These are phyloP conservation scores for Conidiobolus incongruus DNA, from an alignment of 371 early-diverging fungal species.

Conservation along the genomic window DNA sequence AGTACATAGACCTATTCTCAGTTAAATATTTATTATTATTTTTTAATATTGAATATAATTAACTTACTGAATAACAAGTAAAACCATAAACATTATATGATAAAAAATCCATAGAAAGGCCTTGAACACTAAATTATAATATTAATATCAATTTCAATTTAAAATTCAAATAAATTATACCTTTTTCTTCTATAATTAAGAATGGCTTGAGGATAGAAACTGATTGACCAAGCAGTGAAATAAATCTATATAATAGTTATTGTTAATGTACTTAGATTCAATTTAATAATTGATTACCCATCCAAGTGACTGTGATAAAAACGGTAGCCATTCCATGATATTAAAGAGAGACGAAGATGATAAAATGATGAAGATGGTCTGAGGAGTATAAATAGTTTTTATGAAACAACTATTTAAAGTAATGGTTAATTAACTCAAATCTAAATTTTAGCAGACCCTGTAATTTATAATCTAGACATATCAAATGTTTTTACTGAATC, in stretches of 20 bases:
- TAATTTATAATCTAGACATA: too few relatives aligned
- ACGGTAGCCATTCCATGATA: neutral
- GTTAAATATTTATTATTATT: neutral
- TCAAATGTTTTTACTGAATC: too few relatives aligned
- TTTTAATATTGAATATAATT: neutral
- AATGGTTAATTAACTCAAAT: too few relatives aligned
- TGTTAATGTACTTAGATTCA: neutral
- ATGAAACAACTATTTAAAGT: too few relatives aligned
- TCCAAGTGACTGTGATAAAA: slow-evolving; percentile 3
- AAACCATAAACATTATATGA: slow-evolving; percentile 72
- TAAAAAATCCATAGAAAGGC: slow-evolving; percentile 77
- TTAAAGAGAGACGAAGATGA: neutral
- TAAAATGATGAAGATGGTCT: neutral
- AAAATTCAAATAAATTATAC: slow-evolving; percentile 3
- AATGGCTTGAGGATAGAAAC: slow-evolving; percentile 52
- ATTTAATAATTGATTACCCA: neutral
- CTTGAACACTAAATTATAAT: slow-evolving; percentile 32
- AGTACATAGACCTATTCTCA: slow-evolving; percentile 37
- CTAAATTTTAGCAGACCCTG: too few relatives aligned
- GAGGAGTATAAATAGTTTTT: too few relatives aligned
- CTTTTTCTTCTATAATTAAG: slow-evolving; percentile 38
- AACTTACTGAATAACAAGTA: slow-evolving; percentile 44
- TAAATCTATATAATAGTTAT: slow-evolving; percentile 28
- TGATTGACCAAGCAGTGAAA: slow-evolving; percentile 48
- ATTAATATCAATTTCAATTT: too few relatives aligned